Evolutionary conservation across 495 filamentous ascomycete genomes (phyloP).

Genomic region (Bacidia rubella): DNA sequence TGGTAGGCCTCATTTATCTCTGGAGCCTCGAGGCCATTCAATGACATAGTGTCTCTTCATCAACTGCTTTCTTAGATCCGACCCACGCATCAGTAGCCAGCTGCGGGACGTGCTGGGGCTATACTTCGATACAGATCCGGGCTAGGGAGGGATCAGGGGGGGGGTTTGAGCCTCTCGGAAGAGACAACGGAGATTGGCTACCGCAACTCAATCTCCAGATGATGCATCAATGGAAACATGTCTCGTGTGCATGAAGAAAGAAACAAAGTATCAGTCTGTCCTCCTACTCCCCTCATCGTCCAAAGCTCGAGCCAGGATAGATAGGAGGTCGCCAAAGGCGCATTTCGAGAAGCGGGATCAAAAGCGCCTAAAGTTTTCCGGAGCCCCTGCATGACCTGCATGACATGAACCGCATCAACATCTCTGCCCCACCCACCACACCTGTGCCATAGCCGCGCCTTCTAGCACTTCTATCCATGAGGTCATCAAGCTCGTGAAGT

Average conservation of each 20-base stretch:
- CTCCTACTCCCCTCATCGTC: neutral
- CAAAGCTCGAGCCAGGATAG: neutral
- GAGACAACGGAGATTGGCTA: too few species aligned
- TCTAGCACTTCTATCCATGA: too few species aligned
- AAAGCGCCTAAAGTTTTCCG: neutral
- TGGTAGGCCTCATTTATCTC: constrained; percentile 76
- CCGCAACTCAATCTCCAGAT: neutral
- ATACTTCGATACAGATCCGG: too few species aligned
- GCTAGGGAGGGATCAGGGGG: too few species aligned
- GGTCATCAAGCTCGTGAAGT: too few species aligned
- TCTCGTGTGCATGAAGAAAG: neutral
- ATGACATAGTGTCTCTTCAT: constrained; percentile 55
- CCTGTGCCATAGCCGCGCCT: too few species aligned
- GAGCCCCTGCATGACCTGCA: neutral
- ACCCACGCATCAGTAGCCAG: neutral
- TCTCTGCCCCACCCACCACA: too few species aligned
- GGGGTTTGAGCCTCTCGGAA: too few species aligned
- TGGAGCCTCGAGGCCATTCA: constrained; percentile 87
- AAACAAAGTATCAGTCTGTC: neutral
- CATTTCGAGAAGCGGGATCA: neutral
- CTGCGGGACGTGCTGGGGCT: too few species aligned
- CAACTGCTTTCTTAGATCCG: neutral
- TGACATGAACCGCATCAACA: too few species aligned
- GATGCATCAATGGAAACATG: neutral
- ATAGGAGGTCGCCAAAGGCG: neutral